Evolutionary conservation across 2,329 filamentous ascomycete genomes (phyloP).

Genomic region (Cytospora mali): DNA sequence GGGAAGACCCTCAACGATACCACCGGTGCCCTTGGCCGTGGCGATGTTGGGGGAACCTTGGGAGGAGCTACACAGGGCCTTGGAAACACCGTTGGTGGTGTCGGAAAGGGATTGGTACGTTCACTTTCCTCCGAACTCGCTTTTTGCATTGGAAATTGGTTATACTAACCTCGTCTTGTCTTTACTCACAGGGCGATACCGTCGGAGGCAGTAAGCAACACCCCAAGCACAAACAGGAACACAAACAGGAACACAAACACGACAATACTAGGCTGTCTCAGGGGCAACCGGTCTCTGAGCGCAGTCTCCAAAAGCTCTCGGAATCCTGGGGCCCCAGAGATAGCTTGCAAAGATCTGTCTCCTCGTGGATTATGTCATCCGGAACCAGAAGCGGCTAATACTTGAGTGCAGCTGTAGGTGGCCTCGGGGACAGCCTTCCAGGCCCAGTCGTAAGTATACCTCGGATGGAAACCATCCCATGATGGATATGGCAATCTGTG

Average conservation of each 20-base stretch:
- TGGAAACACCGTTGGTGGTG: constrained; percentile 25
- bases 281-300: constrained; percentile 22
- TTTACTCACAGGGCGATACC: constrained; percentile 22
- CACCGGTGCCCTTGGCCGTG: constrained; percentile 25
- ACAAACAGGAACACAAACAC: background rate
- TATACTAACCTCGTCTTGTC: background rate
- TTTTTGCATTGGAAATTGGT: too few species aligned
- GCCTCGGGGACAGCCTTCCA: constrained; percentile 24
- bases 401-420: constrained; percentile 22
- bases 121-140: too few species aligned
- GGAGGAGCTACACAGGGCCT: constrained; percentile 21
- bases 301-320: constrained; percentile 8
- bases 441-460: constrained; percentile 22
- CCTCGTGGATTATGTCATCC: constrained; percentile 20
- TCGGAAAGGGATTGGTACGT: constrained; percentile 26
- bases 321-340: constrained; percentile 17
- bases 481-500: background rate
- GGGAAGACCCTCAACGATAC: constrained; percentile 23
- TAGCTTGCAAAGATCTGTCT: constrained; percentile 18
- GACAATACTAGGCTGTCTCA: constrained; percentile 13
- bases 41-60: constrained; percentile 21
- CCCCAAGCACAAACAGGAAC: constrained; percentile 3
- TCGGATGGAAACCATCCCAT: background rate
- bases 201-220: constrained; percentile 25
- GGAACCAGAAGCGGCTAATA: constrained; percentile 16